Evolutionary conservation across 2,329 filamentous ascomycete genomes (phyloP).

Genomic region (Beauveria brongniartii): DNA sequence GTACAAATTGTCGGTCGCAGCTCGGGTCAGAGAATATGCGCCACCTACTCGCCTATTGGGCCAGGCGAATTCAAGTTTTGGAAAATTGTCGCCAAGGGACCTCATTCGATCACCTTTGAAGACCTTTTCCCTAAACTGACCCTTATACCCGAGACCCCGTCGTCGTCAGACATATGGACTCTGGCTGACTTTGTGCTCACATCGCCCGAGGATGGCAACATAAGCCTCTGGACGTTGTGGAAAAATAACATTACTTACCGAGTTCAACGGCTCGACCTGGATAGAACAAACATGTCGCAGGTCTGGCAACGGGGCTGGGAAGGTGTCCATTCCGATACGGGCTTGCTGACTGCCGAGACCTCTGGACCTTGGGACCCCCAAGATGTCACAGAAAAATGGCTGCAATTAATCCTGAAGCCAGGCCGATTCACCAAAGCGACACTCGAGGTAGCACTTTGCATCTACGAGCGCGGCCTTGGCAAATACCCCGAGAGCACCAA

Average conservation of each 20-base stretch:
- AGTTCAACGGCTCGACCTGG: conserved; percentile 65
- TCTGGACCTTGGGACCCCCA: conserved; percentile 57
- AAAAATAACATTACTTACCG: conserved; percentile 76
- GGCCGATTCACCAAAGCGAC: conserved; percentile 73
- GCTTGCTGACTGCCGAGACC: conserved; percentile 44
- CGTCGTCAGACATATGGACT: conserved; percentile 69
- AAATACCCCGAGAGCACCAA: conserved; percentile 29
- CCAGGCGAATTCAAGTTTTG: conserved; percentile 93
- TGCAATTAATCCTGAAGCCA: conserved; percentile 73
- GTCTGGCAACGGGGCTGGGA: conserved; percentile 66
- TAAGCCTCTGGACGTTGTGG: conserved; percentile 70
- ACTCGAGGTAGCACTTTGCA: conserved; percentile 72
- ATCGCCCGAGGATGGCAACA: conserved; percentile 42
- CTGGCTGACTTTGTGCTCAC: conserved; percentile 67
- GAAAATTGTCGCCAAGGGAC: conserved; percentile 58
- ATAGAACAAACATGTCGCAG: conserved; percentile 52
- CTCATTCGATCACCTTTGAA: conserved; percentile 55
- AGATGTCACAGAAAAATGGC: conserved; percentile 76
- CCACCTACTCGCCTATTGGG: conserved; percentile 82
- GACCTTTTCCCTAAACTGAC: conserved; percentile 57
- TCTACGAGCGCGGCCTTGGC: conserved; percentile 62
- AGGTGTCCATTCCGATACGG: conserved; percentile 54
- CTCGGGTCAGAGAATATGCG: conserved; percentile 49
- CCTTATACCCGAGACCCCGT: conserved; percentile 61
- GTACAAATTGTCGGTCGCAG: conserved; percentile 60